Base-by-base conservation (phyloP, 139 green algal species). In the Chlamydomonas incerta region DNA sequence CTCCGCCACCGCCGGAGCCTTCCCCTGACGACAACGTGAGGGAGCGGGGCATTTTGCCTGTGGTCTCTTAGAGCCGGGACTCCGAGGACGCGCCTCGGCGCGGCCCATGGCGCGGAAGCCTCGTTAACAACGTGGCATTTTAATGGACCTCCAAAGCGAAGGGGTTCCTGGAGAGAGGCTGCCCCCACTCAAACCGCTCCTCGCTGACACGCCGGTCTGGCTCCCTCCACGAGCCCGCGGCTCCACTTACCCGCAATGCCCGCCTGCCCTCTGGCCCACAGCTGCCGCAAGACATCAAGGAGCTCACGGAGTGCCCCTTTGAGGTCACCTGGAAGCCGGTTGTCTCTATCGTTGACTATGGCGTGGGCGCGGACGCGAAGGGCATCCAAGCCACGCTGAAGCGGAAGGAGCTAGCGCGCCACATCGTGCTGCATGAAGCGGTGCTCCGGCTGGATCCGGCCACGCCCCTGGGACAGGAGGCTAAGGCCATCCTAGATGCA, bases 261-360 rank as follows among this genome's bases (percentile, higher is more conserved):
- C 41, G 8, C 41, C 41, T 50, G 41, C 41, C 5, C 41, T 8
- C 41, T 5, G 8, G 6, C 41, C 41, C 33, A 76, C 88, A 92
- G 88, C 63, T 92, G 2, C 85, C 88, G 46, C 72, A 81, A 41
- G 88, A 90, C 26, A 72, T 89, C 21, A 80, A 81, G 34, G 84
- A 87, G 57, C 69, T 90, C 4, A 60, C 47, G n/a, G 88, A 92
- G n/a, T 81, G 84, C 29, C 88, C 88, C 4, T 92, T 92, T 41
- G n/a, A 62, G 31, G 68, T 90, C 9, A 80, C 74, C 34, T 92
- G 88, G 88, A 83, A 83, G 69, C 81, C 88, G 3, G 88, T 92
- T 0, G 75, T 92, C 46, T 85, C 73, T 57, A 50, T 92, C 60
- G 31, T 92, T 29, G 67, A 90, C 18, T 76, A 63, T 24, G 60